Percentiles rank a stretch among this genome's conserved stretches.
Evolutionary conservation across 1,284 basidiomycete genomes (phyloP).

Genomic region (Cystobasidium pallidum): DNA sequence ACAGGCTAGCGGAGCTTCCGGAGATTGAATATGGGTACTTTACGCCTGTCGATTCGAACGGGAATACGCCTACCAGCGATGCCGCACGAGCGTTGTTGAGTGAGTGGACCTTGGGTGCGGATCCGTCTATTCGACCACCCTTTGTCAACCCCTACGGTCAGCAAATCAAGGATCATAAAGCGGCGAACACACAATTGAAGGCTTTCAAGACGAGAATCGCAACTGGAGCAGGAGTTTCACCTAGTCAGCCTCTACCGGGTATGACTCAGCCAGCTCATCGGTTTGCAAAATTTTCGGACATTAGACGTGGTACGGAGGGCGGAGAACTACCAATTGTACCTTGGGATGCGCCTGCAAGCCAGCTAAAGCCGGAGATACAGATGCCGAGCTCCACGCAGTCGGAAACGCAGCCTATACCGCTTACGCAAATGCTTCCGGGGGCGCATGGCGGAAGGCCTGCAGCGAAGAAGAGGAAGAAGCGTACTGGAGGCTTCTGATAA

Average conservation of each 20-base stretch:
- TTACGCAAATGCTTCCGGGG: slow-evolving; percentile 72
- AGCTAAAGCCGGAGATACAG: slow-evolving; percentile 10
- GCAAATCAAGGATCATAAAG: slow-evolving; percentile 7
- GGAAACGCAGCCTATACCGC: slow-evolving; percentile 53
- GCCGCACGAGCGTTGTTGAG: slow-evolving; percentile 37
- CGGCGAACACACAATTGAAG: slow-evolving; percentile 33
- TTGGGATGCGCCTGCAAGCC: not conserved
- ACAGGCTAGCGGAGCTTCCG: slow-evolving; percentile 23
- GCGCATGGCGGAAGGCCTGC: slow-evolving; percentile 67
- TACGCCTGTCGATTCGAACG: slow-evolving; percentile 15
- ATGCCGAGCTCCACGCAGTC: not conserved
- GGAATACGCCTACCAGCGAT: not conserved
- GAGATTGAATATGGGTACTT: slow-evolving; percentile 30
- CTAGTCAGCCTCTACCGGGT: slow-evolving; percentile 32
- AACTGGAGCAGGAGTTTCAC: slow-evolving; percentile 13
- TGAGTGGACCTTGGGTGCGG: slow-evolving; percentile 41
- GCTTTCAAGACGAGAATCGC: slow-evolving; percentile 28
- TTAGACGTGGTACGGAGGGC: not conserved
- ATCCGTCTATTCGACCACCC: slow-evolving; percentile 13
- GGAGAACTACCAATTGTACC: not conserved
- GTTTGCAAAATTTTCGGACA: not conserved
- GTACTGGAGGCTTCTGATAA: slow-evolving; percentile 70
- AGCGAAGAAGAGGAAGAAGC: slow-evolving; percentile 59
- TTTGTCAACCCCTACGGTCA: slow-evolving; percentile 39
- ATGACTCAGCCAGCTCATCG: not conserved